These are phyloP conservation scores for Lodderomyces parapsilosis DNA, from an alignment of 1,139 yeast species.

Conservation along the genomic window DNA sequence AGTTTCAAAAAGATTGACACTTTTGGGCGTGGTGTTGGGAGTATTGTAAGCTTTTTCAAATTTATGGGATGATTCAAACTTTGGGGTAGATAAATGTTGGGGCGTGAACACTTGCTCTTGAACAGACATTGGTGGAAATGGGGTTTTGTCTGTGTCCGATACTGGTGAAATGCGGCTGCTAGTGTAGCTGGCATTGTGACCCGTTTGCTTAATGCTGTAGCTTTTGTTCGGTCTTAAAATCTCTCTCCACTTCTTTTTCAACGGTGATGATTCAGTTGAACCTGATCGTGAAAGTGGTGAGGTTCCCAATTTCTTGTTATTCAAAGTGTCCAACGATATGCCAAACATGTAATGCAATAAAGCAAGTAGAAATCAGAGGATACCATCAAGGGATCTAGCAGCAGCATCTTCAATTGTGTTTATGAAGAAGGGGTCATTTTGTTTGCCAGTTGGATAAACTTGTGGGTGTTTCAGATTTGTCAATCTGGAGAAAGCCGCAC, in stretches of 20 bases:
- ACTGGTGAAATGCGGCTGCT: background rate
- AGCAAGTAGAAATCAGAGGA: background rate
- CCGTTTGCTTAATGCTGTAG: background rate
- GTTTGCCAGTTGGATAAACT: no score
- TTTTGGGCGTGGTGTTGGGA: conserved; percentile 7
- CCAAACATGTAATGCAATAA: background rate
- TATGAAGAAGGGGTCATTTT: background rate
- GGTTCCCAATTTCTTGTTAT: background rate
- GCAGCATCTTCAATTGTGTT: background rate
- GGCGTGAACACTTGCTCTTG: background rate
- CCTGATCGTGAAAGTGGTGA: background rate
- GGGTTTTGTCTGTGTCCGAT: background rate
- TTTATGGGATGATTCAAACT: background rate
- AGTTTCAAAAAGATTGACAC: background rate
- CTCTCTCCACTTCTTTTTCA: conserved; percentile 2
- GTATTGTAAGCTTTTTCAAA: conserved; percentile 3
- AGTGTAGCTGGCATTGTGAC: background rate
- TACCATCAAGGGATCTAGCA: background rate
- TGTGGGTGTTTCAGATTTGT: conserved; percentile 2
- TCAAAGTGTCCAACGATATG: background rate
- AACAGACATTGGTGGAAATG: conserved; percentile 2
- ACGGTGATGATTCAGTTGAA: background rate
- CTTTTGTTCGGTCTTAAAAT: background rate
- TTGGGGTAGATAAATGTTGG: background rate
- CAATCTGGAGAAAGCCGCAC: conserved; percentile 2